These are phyloP conservation scores for Tylopilus vinaceipallidus DNA, from an alignment of 768 basidiomycete species.

Conservation along the genomic window DNA sequence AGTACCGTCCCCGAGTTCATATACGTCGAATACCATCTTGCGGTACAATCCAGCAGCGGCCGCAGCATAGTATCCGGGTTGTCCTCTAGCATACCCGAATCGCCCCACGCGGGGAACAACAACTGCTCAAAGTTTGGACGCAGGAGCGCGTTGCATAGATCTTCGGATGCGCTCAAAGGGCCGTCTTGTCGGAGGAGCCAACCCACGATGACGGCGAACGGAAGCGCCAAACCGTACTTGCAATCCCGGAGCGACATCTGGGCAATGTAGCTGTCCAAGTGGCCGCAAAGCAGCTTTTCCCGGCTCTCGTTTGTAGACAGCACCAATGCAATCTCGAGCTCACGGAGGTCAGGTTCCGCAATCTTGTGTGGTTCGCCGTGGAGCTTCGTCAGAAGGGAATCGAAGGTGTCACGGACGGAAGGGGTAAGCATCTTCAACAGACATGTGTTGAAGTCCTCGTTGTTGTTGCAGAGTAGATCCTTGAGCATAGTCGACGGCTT, in stretches of 20 bases:
- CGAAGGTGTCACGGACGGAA: no score
- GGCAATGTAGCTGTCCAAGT: neutral
- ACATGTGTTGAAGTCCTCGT: no score
- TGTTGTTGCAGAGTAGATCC: no score
- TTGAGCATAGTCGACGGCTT: no score
- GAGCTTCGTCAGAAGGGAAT: no score
- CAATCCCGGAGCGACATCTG: neutral
- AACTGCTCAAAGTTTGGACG: neutral
- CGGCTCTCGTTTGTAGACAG: neutral
- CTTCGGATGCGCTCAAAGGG: neutral
- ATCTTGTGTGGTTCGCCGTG: neutral
- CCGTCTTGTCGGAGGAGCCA: conserved; percentile 4
- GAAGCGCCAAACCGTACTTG: neutral
- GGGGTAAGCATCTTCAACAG: no score
- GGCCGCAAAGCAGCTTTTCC: neutral
- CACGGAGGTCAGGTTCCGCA: conserved; percentile 2
- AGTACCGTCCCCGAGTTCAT: neutral
- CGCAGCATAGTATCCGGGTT: conserved; percentile 1
- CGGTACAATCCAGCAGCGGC: neutral
- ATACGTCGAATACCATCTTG: neutral
- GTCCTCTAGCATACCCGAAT: neutral
- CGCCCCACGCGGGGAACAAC: conserved; percentile 3
- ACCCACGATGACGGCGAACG: neutral
- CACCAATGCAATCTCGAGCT: conserved; percentile 1
- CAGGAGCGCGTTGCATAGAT: neutral